Percentiles rank a stretch among this genome's conserved stretches.
These are phyloP conservation scores for Daldinia grandis DNA, from an alignment of 495 filamentous ascomycete species.

Conservation along the genomic window DNA sequence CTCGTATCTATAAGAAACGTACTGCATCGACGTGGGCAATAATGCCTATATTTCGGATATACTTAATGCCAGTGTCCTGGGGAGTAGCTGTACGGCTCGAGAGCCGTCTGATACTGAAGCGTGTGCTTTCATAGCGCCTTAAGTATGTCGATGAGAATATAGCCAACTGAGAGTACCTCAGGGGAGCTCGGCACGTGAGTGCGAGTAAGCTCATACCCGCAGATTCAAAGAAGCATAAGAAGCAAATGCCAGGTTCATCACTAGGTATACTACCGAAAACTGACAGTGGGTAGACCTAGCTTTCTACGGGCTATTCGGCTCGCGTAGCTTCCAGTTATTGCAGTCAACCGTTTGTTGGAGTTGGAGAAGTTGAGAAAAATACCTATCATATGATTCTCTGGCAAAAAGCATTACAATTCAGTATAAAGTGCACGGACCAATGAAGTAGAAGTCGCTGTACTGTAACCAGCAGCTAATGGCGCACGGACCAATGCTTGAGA, in stretches of 20 bases:
- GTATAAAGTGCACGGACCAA: too few species aligned
- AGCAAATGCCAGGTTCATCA: conserved; percentile 13
- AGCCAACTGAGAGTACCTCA: conserved; percentile 32
- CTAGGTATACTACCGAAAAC: background rate
- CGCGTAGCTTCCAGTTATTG: background rate
- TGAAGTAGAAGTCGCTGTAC: background rate
- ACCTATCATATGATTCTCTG: background rate
- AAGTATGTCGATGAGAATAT: conserved; percentile 24
- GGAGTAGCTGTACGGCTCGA: conserved; percentile 20
- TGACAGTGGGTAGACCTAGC: background rate
- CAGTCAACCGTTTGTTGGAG: background rate
- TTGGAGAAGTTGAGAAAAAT: background rate
- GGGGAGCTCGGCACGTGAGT: conserved; percentile 38
- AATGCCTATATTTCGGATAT: conserved; percentile 95
- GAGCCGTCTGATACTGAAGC: conserved; percentile 13
- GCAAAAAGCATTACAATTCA: background rate
- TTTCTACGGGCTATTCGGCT: background rate
- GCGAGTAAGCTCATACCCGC: conserved; percentile 43
- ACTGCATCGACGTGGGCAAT: conserved; percentile 99
- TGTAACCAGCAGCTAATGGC: background rate
- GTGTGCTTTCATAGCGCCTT: conserved; percentile 9
- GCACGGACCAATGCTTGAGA: background rate
- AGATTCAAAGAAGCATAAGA: conserved; percentile 5
- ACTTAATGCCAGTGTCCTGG: conserved; percentile 50
- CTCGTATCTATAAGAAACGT: conserved; percentile 41